These are phyloP conservation scores for Chenopodium quinoa DNA, from an alignment of 148 eudicot species.

Conservation along the genomic window DNA sequence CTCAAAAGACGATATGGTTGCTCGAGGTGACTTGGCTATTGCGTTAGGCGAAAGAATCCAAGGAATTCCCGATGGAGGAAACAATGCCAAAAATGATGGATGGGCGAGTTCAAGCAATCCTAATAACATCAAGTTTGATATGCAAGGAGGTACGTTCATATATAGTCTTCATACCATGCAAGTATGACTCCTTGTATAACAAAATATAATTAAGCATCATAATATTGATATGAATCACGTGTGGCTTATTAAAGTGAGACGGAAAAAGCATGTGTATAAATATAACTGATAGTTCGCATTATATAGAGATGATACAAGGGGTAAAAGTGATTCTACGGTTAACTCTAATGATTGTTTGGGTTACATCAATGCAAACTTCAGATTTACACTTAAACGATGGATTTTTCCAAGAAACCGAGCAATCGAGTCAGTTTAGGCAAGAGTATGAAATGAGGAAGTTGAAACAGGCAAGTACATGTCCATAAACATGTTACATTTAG, in stretches of 20 bases:
- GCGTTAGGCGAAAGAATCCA: slow-evolving; percentile 76
- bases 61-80: slow-evolving; percentile 71
- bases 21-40: slow-evolving; percentile 74
- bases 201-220: too few species aligned
- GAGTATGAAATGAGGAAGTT: slow-evolving; percentile 91
- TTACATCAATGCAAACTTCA: slow-evolving; percentile 17
- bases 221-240: too few species aligned
- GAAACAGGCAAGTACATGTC: slow-evolving; percentile 59
- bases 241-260: too few species aligned
- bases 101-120: slow-evolving; percentile 55
- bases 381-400: slow-evolving; percentile 55
- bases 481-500: neutral
- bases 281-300: too few species aligned
- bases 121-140: slow-evolving; percentile 66
- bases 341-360: neutral
- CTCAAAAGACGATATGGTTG: slow-evolving; percentile 66
- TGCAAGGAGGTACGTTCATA: slow-evolving; percentile 37
- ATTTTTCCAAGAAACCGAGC: slow-evolving; percentile 74
- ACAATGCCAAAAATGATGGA: slow-evolving; percentile 42
- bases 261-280: too few species aligned
- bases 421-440: slow-evolving; percentile 67
- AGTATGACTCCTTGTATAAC: too few species aligned
- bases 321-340: too few species aligned
- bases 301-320: neutral
- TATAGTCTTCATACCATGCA: neutral